phyloP scores from a whole-genome alignment of 2,329 filamentous ascomycete genomes.

The Calonectria hongkongensis region DNA sequence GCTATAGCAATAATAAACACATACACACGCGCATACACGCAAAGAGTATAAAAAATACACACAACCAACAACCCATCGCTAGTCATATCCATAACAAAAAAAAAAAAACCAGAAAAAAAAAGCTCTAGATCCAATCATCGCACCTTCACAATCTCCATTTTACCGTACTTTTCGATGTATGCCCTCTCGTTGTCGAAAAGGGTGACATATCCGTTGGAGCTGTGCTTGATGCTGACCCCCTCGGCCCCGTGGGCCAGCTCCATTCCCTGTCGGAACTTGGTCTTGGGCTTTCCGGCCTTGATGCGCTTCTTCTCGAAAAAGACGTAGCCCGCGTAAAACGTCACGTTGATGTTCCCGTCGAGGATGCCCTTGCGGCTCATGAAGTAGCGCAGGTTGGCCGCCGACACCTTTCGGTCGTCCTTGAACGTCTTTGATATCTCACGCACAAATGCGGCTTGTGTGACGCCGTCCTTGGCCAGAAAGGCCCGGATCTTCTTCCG shows the following conservation, averaged over 20 bases:
- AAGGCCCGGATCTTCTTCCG: slow-evolving; percentile 73
- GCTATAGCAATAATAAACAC: neutral
- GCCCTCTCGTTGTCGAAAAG: slow-evolving; percentile 37
- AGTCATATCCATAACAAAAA: too few relatives aligned
- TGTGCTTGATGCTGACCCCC: slow-evolving; percentile 53
- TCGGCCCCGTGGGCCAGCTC: slow-evolving; percentile 60
- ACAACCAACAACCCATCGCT: too few relatives aligned
- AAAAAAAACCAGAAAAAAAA: neutral
- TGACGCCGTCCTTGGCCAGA: slow-evolving; percentile 66
- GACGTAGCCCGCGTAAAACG: slow-evolving; percentile 74
- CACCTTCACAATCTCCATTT: slow-evolving; percentile 35
- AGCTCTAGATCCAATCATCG: neutral
- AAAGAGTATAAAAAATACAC: neutral
- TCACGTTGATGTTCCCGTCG: slow-evolving; percentile 67
- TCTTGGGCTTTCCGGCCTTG: slow-evolving; percentile 70
- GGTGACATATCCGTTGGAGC: slow-evolving; percentile 37
- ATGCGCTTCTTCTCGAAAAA: slow-evolving; percentile 77
- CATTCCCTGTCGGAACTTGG: slow-evolving; percentile 70
- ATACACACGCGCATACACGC: neutral
- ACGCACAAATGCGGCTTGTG: slow-evolving; percentile 71
- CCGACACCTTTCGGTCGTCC: slow-evolving; percentile 61
- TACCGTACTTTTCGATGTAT: slow-evolving; percentile 49
- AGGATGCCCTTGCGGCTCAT: slow-evolving; percentile 68
- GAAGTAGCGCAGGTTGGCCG: slow-evolving; percentile 69
- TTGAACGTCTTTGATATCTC: slow-evolving; percentile 66